Conservation (phyloP, 2,329 filamentous ascomycete genomes). For the Pseudopyrenochaeta lycopersici region DNA sequence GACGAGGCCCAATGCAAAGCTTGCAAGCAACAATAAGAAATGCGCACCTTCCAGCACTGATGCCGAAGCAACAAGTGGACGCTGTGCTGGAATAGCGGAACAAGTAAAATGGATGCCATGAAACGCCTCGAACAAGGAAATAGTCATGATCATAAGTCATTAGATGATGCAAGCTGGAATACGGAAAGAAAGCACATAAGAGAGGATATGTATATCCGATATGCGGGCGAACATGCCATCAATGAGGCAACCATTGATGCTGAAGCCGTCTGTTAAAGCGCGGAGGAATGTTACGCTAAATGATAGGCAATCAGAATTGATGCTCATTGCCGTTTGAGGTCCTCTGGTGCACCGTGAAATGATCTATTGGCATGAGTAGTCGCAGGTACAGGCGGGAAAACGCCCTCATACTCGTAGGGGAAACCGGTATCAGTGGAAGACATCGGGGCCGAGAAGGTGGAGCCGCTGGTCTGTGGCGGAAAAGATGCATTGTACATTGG, state of each 20-base stretch:
- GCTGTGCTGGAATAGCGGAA: slow-evolving; percentile 23
- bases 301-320: not conserved
- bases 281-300: not conserved
- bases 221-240: not conserved
- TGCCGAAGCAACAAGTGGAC: slow-evolving; percentile 24
- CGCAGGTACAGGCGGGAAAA: slow-evolving; percentile 1
- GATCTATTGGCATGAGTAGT: slow-evolving; percentile 1
- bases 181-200: not conserved
- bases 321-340: slow-evolving; percentile 8
- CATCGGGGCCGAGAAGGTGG: slow-evolving; percentile 4
- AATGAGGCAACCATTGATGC: too few relatives aligned
- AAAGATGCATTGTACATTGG: slow-evolving; percentile 11
- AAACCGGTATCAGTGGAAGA: not conserved
- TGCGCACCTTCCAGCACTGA: slow-evolving; percentile 10
- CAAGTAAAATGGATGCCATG: not conserved
- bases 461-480: slow-evolving; percentile 1
- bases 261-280: too few relatives aligned
- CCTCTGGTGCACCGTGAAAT: slow-evolving; percentile 18
- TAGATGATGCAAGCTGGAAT: not conserved
- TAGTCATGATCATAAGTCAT: slow-evolving; percentile 15
- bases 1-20: slow-evolving; percentile 12
- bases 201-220: not conserved
- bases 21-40: slow-evolving; percentile 8
- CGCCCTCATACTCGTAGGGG: slow-evolving; percentile 6
- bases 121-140: slow-evolving; percentile 2